A percentile compares a stretch with the other conserved stretches of the same genome.
Evolutionary conservation across 805 yeast species (phyloP).

Genomic region (Teunomyces panamensis): DNA sequence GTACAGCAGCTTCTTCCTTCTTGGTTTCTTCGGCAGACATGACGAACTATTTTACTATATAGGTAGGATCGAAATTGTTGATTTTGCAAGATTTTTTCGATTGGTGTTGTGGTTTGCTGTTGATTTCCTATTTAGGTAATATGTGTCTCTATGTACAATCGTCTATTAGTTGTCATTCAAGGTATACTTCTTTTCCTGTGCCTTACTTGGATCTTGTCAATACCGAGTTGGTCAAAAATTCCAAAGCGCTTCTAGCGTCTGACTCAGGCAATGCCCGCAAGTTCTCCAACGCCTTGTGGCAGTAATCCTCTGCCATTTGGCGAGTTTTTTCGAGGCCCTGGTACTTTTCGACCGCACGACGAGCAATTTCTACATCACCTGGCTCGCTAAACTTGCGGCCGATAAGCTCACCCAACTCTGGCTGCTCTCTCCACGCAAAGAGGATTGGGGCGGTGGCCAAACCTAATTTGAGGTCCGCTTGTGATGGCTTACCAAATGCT

Average conservation of each 20-base stretch:
- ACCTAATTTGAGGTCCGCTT: conserved; percentile 91
- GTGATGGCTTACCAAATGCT: conserved; percentile 90
- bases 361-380: conserved; percentile 85
- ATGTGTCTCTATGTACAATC: conserved; percentile 3
- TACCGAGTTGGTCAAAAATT: conserved; percentile 77
- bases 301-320: conserved; percentile 72
- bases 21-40: conserved; percentile 34
- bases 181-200: background rate
- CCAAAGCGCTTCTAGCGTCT: conserved; percentile 85
- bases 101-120: background rate
- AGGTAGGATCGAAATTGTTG: background rate
- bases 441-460: conserved; percentile 96
- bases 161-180: conserved; percentile 2
- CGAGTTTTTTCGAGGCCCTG: conserved; percentile 77
- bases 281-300: conserved; percentile 69
- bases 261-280: conserved; percentile 78
- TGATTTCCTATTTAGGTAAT: conserved; percentile 8
- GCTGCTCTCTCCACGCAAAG: conserved; percentile 88
- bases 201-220: conserved; percentile 71
- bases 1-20: conserved; percentile 32
- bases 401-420: conserved; percentile 80
- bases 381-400: conserved; percentile 74
- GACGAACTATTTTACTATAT: conserved; percentile 1
- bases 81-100: conserved; percentile 3
- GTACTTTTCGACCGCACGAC: conserved; percentile 65